A percentile compares a stretch with the other conserved stretches of the same genome.
These are phyloP conservation scores for Lathyrus sativus DNA, from an alignment of 306 rosid species.

Conservation along the genomic window DNA sequence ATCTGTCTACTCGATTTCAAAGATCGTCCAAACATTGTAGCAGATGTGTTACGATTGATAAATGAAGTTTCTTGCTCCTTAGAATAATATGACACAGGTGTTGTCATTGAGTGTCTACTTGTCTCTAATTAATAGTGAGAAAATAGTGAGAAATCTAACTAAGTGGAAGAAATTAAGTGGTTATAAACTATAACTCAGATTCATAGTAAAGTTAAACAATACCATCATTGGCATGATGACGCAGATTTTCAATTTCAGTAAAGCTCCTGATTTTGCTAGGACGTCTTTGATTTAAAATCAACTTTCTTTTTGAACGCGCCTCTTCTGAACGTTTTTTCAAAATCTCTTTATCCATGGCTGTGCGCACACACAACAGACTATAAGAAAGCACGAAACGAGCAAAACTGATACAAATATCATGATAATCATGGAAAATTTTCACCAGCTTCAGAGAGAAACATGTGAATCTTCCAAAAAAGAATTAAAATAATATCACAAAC, in stretches of 20 bases:
- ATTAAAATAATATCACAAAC: not conserved
- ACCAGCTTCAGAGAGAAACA: slow-evolving; percentile 69
- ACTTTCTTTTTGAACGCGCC: slow-evolving; percentile 8
- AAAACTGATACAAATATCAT: slow-evolving; percentile 1
- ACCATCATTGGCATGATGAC: slow-evolving; percentile 1
- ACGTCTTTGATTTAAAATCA: slow-evolving; percentile 6
- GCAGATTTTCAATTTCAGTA: not conserved
- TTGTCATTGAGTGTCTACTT: not conserved
- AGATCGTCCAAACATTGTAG: not conserved
- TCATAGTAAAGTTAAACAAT: not conserved
- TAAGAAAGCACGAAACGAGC: not conserved
- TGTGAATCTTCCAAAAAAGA: not conserved
- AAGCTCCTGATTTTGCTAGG: not conserved
- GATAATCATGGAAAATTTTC: slow-evolving; percentile 73
- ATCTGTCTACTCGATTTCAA: not conserved
- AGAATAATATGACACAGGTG: not conserved
- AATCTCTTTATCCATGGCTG: slow-evolving; percentile 12
- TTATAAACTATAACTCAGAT: slow-evolving; percentile 8
- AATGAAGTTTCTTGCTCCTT: slow-evolving; percentile 11
- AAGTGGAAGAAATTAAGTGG: not conserved
- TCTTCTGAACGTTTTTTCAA: not conserved
- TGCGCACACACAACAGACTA: not conserved
- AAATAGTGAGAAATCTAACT: not conserved
- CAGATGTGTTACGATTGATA: not conserved
- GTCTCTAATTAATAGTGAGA: not conserved